These are phyloP conservation scores for Geotrichum bryndzae DNA, from an alignment of 1,139 yeast genomes.

Conservation along the genomic window DNA sequence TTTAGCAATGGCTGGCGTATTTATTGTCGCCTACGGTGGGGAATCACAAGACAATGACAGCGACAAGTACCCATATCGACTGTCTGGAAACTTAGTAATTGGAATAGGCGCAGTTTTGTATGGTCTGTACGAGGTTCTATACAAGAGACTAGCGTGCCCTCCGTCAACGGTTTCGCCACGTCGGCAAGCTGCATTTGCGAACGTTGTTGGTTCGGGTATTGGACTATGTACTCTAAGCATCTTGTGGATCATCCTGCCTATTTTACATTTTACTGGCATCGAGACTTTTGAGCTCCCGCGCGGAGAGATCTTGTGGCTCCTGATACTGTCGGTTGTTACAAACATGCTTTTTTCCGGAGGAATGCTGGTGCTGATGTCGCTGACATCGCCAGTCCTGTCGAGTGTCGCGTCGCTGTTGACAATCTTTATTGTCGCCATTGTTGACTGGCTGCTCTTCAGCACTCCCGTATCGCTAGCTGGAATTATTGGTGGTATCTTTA, in stretches of 20 bases:
- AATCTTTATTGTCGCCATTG: conserved; percentile 70
- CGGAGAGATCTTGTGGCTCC: conserved; percentile 39
- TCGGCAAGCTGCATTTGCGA: conserved; percentile 54
- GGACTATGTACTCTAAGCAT: conserved; percentile 54
- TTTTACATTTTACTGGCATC: conserved; percentile 50
- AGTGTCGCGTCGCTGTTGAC: conserved; percentile 77
- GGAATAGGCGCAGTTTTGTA: conserved; percentile 74
- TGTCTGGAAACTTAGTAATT: conserved; percentile 67
- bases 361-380: conserved; percentile 71
- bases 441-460: conserved; percentile 69
- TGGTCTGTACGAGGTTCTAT: conserved; percentile 80
- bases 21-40: conserved; percentile 73
- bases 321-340: conserved; percentile 46
- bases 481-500: conserved; percentile 37
- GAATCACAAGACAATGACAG: conserved; percentile 29
- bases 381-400: conserved; percentile 80
- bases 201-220: conserved; percentile 49
- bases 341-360: conserved; percentile 68
- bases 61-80: conserved; percentile 50
- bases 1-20: conserved; percentile 68
- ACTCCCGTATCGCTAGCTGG: conserved; percentile 39
- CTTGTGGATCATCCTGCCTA: conserved; percentile 46
- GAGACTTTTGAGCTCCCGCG: conserved; percentile 56
- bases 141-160: conserved; percentile 70
- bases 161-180: conserved; percentile 55